Conservation (phyloP, 2,329 filamentous ascomycete genomes). For the Xylariaceae sp. region DNA sequence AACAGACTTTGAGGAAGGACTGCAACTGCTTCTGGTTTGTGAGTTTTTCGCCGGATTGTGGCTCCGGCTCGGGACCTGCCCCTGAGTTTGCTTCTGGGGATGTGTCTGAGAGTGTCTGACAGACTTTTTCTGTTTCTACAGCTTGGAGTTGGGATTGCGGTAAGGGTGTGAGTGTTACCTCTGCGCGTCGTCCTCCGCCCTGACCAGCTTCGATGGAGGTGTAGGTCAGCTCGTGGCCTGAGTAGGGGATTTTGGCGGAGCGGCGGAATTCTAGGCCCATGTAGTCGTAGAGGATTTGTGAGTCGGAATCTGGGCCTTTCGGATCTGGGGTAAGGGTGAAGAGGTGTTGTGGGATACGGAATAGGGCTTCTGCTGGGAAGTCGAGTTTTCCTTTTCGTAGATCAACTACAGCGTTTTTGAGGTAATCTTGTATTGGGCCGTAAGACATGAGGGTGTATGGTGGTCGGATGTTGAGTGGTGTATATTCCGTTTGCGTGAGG, state of each 20-base stretch:
- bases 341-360: constrained; percentile 32
- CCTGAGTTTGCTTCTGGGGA: not conserved
- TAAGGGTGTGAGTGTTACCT: constrained; percentile 45
- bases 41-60: no score
- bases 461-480: constrained; percentile 27
- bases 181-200: constrained; percentile 50
- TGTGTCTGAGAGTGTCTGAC: not conserved
- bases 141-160: not conserved
- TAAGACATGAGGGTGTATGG: constrained; percentile 25
- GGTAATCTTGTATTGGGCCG: constrained; percentile 41
- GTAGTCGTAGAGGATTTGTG: constrained; percentile 38
- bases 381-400: constrained; percentile 41
- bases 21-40: constrained; percentile 3
- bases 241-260: constrained; percentile 40
- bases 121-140: not conserved
- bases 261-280: constrained; percentile 51
- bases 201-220: constrained; percentile 51
- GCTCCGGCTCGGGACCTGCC: no score
- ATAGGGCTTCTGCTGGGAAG: constrained; percentile 32
- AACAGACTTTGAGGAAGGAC: constrained; percentile 21
- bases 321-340: constrained; percentile 3
- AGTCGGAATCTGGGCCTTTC: not conserved
- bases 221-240: constrained; percentile 48
- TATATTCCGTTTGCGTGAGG: constrained; percentile 39
- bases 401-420: constrained; percentile 44